Percentiles rank a stretch among this genome's conserved stretches.
phyloP scores from a whole-genome alignment of 2,329 filamentous ascomycete species.

The Niveomyces coronatus region DNA sequence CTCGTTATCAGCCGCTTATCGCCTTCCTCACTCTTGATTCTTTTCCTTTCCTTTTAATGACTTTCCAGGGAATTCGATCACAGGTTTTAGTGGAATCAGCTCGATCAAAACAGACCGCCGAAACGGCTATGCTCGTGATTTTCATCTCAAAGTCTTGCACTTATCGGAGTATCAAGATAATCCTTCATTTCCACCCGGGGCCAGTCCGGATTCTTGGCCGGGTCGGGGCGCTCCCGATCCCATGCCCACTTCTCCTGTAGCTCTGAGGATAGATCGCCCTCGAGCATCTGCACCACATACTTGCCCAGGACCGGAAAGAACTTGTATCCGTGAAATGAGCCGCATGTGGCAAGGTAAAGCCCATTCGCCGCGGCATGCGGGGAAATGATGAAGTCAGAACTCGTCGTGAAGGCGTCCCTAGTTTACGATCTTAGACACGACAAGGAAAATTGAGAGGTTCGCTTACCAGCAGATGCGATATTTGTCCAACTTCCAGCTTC shows the following conservation, averaged over 20 bases:
- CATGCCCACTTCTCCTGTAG: slow-evolving; percentile 42
- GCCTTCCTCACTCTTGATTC: too few relatives aligned
- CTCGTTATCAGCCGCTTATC: too few relatives aligned
- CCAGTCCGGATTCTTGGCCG: slow-evolving; percentile 41
- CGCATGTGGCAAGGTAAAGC: slow-evolving; percentile 52
- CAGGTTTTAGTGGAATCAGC: too few relatives aligned
- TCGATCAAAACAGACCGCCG: too few relatives aligned
- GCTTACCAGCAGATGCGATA: slow-evolving; percentile 58
- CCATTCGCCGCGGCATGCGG: slow-evolving; percentile 40
- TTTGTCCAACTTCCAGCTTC: slow-evolving; percentile 47
- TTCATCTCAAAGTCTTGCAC: slow-evolving; percentile 22
- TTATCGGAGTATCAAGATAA: slow-evolving; percentile 23
- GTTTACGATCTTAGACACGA: too few relatives aligned
- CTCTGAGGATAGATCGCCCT: slow-evolving; percentile 31
- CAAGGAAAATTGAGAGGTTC: too few relatives aligned
- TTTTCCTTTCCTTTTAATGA: too few relatives aligned
- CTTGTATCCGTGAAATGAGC: slow-evolving; percentile 59
- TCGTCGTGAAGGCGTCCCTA: slow-evolving; percentile 57
- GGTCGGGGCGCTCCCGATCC: slow-evolving; percentile 48
- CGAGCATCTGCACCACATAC: slow-evolving; percentile 49
- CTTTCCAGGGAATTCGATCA: too few relatives aligned
- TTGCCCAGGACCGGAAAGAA: slow-evolving; percentile 55
- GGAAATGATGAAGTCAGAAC: slow-evolving; percentile 52
- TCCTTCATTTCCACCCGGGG: slow-evolving; percentile 48
- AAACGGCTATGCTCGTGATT: too few relatives aligned